These are phyloP conservation scores for Lolium rigidum DNA, from an alignment of 176 grass and related monocot species.

Conservation along the genomic window DNA sequence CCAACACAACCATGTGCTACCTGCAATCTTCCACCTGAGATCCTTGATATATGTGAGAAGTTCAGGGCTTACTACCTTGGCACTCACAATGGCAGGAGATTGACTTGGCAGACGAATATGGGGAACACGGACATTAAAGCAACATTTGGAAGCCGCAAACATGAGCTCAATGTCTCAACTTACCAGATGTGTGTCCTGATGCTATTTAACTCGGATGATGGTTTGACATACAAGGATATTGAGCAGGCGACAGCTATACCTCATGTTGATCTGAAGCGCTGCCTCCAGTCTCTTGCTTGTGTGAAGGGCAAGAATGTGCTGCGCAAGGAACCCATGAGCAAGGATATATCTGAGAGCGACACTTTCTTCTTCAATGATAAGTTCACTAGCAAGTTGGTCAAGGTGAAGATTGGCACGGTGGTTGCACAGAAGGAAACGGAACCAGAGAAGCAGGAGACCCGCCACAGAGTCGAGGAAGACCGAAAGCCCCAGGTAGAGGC, in stretches of 20 bases:
- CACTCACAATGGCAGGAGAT: slow-evolving; percentile 24
- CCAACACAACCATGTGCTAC: slow-evolving; percentile 29
- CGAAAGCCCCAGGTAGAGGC: slow-evolving; percentile 60
- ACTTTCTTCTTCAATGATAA: slow-evolving; percentile 66
- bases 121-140: slow-evolving; percentile 16
- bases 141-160: slow-evolving; percentile 27
- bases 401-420: slow-evolving; percentile 74
- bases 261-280: slow-evolving; percentile 49
- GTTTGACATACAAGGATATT: slow-evolving; percentile 9
- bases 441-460: slow-evolving; percentile 66
- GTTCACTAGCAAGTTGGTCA: slow-evolving; percentile 68
- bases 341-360: slow-evolving; percentile 65
- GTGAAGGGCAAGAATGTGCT: slow-evolving; percentile 77
- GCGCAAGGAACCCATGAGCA: slow-evolving; percentile 77
- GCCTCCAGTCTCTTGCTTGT: slow-evolving; percentile 69
- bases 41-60: slow-evolving; percentile 9
- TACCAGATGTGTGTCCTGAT: slow-evolving; percentile 37
- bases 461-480: slow-evolving; percentile 64
- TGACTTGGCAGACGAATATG: slow-evolving; percentile 33
- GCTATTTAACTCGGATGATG: background rate
- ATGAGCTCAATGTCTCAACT: slow-evolving; percentile 33
- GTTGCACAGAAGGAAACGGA: slow-evolving; percentile 64
- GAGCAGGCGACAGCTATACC: slow-evolving; percentile 30
- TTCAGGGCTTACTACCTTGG: slow-evolving; percentile 29
- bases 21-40: slow-evolving; percentile 32